Conservation (phyloP, 176 grass and related monocot species). For the Juncus inflexus region DNA sequence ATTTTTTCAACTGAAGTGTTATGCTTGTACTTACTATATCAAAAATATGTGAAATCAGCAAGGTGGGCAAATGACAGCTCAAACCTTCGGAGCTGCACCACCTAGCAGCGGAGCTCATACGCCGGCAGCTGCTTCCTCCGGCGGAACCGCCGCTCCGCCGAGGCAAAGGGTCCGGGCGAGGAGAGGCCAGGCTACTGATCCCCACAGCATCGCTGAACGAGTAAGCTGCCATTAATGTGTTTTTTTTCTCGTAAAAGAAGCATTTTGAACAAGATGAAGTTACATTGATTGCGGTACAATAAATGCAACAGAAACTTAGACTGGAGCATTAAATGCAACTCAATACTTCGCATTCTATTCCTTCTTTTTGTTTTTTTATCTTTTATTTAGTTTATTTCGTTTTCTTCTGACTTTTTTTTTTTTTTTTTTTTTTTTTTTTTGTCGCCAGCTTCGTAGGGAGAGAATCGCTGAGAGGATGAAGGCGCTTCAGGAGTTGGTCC, state of each 20-base stretch:
- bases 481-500: conserved; percentile 85
- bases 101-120: conserved; percentile 29
- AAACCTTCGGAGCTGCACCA: conserved; percentile 48
- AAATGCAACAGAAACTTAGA: conserved; percentile 14
- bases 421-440: conserved; percentile 20
- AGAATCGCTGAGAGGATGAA: conserved; percentile 99
- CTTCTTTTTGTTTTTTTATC: conserved; percentile 2
- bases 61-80: conserved; percentile 54
- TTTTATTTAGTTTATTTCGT: background rate
- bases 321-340: conserved; percentile 27
- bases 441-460: conserved; percentile 81
- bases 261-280: background rate
- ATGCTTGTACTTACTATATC: conserved; percentile 24
- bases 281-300: conserved; percentile 8
- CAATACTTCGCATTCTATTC: conserved; percentile 13
- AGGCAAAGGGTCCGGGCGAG: conserved; percentile 56
- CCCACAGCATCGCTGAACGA: conserved; percentile 90
- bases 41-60: conserved; percentile 22
- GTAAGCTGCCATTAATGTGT: conserved; percentile 43
- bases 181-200: conserved; percentile 77
- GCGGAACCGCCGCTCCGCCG: conserved; percentile 42
- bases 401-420: conserved; percentile 3
- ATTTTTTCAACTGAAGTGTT: background rate
- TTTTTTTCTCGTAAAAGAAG: conserved; percentile 26
- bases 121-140: conserved; percentile 16